phyloP scores from a whole-genome alignment of 208 protist species.

The Trypanosoma platydactyli region DNA sequence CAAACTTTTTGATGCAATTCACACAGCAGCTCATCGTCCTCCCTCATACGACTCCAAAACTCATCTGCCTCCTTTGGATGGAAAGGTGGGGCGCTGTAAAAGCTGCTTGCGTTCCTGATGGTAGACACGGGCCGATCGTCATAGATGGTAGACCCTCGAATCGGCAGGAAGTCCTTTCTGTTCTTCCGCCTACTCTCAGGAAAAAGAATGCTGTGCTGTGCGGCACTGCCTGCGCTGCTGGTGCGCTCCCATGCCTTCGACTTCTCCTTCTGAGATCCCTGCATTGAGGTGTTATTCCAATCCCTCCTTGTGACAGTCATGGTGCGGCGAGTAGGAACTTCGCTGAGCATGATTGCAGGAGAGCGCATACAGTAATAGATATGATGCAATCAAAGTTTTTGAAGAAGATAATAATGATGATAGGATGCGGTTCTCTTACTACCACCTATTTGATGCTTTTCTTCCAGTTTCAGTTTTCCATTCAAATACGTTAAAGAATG shows the following conservation, averaged over 20 bases:
- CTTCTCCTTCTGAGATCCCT: neutral
- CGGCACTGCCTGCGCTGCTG: neutral
- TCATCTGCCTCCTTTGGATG: constrained; percentile 15
- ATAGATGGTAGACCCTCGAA: constrained; percentile 6
- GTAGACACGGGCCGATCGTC: neutral
- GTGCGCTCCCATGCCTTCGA: constrained; percentile 8
- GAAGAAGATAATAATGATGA: no score
- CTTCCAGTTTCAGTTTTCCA: neutral
- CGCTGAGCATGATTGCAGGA: neutral
- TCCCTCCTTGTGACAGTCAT: neutral
- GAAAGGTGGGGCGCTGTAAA: neutral
- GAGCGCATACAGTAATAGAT: neutral
- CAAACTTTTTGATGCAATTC: constrained; percentile 18
- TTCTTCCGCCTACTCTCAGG: neutral
- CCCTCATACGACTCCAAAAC: constrained; percentile 21
- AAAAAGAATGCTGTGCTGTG: neutral
- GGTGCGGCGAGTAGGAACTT: neutral
- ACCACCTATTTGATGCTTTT: no score
- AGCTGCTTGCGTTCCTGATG: neutral
- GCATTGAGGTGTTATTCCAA: neutral
- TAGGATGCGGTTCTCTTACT: no score
- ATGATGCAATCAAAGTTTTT: neutral
- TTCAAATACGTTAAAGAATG: neutral
- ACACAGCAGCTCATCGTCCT: constrained; percentile 1
- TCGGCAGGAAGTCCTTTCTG: neutral